Base-by-base conservation (phyloP, 805 yeast species). In the Candida oleophila region DNA sequence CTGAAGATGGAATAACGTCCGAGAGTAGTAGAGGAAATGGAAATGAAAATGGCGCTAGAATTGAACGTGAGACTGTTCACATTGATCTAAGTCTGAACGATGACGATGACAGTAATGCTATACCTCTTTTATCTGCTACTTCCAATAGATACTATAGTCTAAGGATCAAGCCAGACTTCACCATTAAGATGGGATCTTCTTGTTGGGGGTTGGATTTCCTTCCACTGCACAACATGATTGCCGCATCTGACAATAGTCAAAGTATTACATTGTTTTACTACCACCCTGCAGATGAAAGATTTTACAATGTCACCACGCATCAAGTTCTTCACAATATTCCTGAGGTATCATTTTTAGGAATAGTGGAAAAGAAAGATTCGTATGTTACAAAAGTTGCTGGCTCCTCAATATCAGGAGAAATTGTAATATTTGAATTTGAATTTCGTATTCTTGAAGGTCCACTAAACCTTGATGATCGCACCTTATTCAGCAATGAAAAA, bases 131-230 rank as follows among this genome's bases (percentile, higher is more conserved):
- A 48, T 45, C 35, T 2, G 22, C 34, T 3, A 40, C 45, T 3
- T 45, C 28, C 9, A 46, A 42, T 34, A 16, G 52, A 50, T 61
- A 51, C 48, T 55, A 36, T 50, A 62, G 59, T 7, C 44, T 58
- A 9, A 52, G 53, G 25, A 46, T 64, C 1, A 49, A 53, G 4
- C 58, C 71, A 2, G 66, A 59, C 18, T 55, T 62, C 32, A 56
- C 53, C 21, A 45, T 76, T 2, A 64, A 61, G 28, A 53, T 76
- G 41, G 64, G 64, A 4, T 62, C 76, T 1, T 80, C 86, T 1
- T 80, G 76, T 1, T 85, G 90, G 90, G 87, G 88, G 0, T 53
- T 81, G 16, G 87, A 81, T 54, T 61, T 76, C 34, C 51, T 61
- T n/a, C 55, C 56, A 22, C 22, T 37, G 4, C 58, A 52, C 19